These are phyloP conservation scores for Claviceps pusilla DNA, from an alignment of 2,329 filamentous ascomycete species.

Conservation along the genomic window DNA sequence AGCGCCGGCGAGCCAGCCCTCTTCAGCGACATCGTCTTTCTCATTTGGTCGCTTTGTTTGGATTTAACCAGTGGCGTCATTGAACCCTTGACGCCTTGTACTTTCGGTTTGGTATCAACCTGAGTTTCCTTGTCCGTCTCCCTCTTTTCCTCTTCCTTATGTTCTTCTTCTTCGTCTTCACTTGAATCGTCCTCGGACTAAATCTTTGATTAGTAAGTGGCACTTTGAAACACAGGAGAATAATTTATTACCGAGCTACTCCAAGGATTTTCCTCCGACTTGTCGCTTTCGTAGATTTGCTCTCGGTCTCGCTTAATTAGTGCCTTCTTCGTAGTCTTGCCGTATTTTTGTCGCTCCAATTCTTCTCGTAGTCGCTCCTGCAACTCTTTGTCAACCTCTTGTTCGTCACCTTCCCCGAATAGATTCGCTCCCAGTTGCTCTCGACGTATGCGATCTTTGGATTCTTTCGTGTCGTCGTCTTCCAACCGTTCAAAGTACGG, in stretches of 20 bases:
- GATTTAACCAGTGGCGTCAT: conserved; percentile 39
- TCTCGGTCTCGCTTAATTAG: conserved; percentile 77
- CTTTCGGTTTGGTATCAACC: conserved; percentile 34
- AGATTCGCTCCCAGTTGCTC: conserved; percentile 79
- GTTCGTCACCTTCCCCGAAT: conserved; percentile 56
- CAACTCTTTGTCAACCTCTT: conserved; percentile 59
- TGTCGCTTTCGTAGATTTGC: conserved; percentile 66
- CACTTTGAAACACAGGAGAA: too few species aligned
- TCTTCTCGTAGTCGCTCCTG: conserved; percentile 55
- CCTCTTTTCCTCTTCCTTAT: conserved; percentile 46
- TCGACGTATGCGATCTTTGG: conserved; percentile 57
- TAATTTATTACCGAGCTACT: conserved; percentile 21
- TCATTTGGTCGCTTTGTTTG: conserved; percentile 21
- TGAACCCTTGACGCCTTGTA: conserved; percentile 52
- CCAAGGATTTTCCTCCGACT: conserved; percentile 30
- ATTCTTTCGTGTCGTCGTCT: conserved; percentile 64
- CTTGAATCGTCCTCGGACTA: conserved; percentile 35
- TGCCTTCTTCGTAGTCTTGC: conserved; percentile 66
- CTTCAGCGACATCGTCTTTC: conserved; percentile 54
- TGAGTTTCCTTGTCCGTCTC: conserved; percentile 47
- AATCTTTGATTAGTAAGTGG: conserved; percentile 9
- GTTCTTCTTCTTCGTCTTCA: conserved; percentile 21
- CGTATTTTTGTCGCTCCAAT: conserved; percentile 52
- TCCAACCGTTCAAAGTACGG: conserved; percentile 60
- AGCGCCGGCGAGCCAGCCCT: conserved; percentile 72